phyloP scores from a whole-genome alignment of 257 asterid species.

The Thymus mandschuricus region DNA sequence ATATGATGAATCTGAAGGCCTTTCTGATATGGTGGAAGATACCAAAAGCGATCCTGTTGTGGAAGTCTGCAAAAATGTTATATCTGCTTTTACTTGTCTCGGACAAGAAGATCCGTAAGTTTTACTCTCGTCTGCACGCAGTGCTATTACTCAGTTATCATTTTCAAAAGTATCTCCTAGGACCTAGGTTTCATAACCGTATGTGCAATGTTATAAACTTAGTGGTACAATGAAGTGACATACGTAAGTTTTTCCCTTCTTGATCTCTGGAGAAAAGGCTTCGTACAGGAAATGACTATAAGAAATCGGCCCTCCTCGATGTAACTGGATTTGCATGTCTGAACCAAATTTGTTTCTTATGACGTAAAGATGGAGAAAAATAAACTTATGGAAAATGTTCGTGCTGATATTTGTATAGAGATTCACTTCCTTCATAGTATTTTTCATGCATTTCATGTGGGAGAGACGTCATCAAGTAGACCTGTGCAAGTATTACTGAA shows the following conservation, averaged over 20 bases:
- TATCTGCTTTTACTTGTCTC: slow-evolving; percentile 72
- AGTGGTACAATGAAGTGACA: background rate
- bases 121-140: slow-evolving; percentile 15
- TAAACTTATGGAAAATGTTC: background rate
- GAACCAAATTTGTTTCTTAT: background rate
- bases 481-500: background rate
- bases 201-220: slow-evolving; percentile 2
- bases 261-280: background rate
- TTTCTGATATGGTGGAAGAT: slow-evolving; percentile 40
- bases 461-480: background rate
- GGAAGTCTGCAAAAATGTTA: slow-evolving; percentile 60
- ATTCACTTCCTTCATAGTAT: background rate
- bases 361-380: no score
- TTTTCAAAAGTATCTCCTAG: slow-evolving; percentile 7
- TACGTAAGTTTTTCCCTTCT: slow-evolving; percentile 3
- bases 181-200: slow-evolving; percentile 8
- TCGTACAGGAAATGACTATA: background rate
- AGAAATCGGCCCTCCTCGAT: background rate
- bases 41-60: slow-evolving; percentile 40
- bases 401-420: background rate
- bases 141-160: slow-evolving; percentile 2
- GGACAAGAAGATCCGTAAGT: slow-evolving; percentile 69
- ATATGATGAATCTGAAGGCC: slow-evolving; percentile 40
- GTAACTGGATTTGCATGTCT: background rate
- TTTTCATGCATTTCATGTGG: background rate